Evolutionary conservation across 1,139 yeast genomes (phyloP).

Genomic region (Nematodospora anomalae): DNA sequence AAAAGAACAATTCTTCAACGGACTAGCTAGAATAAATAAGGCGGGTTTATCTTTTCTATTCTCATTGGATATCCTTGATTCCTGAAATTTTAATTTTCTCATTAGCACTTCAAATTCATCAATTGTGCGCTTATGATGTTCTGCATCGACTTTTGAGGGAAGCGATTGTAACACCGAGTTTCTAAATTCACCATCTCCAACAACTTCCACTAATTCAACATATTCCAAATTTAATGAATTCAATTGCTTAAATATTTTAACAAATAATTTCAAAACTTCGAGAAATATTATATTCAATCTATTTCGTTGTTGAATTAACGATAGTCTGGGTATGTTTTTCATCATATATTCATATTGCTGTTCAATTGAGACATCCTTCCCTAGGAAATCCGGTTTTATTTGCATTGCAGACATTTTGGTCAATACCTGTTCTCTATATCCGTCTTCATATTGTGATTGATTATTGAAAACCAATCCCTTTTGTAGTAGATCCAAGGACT

Average conservation of each 20-base stretch:
- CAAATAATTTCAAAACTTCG: slow-evolving; percentile 33
- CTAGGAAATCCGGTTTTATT: slow-evolving; percentile 17
- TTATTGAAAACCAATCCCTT: slow-evolving; percentile 38
- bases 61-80: slow-evolving; percentile 12
- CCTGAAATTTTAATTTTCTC: slow-evolving; percentile 20
- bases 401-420: slow-evolving; percentile 19
- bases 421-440: slow-evolving; percentile 33
- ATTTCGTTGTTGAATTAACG: slow-evolving; percentile 33
- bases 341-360: slow-evolving; percentile 28
- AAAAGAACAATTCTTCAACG: slow-evolving; percentile 30
- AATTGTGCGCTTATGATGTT: slow-evolving; percentile 28
- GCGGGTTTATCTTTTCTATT: slow-evolving; percentile 18
- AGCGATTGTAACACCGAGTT: slow-evolving; percentile 7
- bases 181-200: slow-evolving; percentile 24
- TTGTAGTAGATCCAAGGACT: slow-evolving; percentile 23
- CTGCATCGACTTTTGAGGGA: slow-evolving; percentile 35
- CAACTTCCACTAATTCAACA: slow-evolving; percentile 27
- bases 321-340: slow-evolving; percentile 28
- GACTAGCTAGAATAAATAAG: slow-evolving; percentile 42
- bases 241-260: slow-evolving; percentile 32
- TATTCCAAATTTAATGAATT: slow-evolving; percentile 28
- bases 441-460: slow-evolving; percentile 27
- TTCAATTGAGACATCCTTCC: slow-evolving; percentile 23
- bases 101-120: slow-evolving; percentile 32
- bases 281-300: slow-evolving; percentile 39